Base-by-base conservation (phyloP, 352 stramenopile genomes). In the Phytophthora meadii region DNA sequence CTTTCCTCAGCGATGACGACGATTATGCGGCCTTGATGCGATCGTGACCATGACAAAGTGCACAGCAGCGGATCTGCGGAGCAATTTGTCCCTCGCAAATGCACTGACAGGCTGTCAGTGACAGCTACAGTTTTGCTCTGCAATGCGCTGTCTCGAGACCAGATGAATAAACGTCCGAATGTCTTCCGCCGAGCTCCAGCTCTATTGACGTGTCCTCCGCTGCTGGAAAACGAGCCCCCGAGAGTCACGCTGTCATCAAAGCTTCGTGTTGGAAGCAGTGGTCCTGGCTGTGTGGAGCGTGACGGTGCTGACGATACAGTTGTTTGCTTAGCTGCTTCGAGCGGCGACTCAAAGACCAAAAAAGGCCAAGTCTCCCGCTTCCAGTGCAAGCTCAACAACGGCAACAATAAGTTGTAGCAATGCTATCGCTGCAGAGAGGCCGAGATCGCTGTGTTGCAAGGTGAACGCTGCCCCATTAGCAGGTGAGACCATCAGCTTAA, bases 311-410 rank as follows among this genome's bases (percentile, higher is more conserved):
- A 74, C 61, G 32, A 74, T 74, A 52, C 66, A 74, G 22, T 74
- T 74, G 66, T 51, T 74, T 74, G 54, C 65, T 74, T 74, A 71
- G 61, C 32, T 55, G 51, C 46, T 59, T 68, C 37, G 53, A 34
- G 51, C 15, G 44, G 45, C 39, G 32, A 52, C 28, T 48, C 44
- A 5, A 34, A 59, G 41, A 54, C 54, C 25, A 53, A 62, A 62
- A 63, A 61, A 12, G 42, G 49, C 7, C 60, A 53, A 54, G 28
- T 50, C n/a, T n/a, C n/a, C n/a, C n/a, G n/a, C n/a, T n/a, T n/a
- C 27, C 34, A 58, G 60, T 58, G 10, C 49, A 25, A 66, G 32
- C 34, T 27, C 36, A 12, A 46, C n/a, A 24, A 58, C 10, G 12
- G 42, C 46, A 46, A 7, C 22, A 28, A 61, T 65, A 40, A 45